Conservation (phyloP, 345 rosid genomes). For the Viola odorata region DNA sequence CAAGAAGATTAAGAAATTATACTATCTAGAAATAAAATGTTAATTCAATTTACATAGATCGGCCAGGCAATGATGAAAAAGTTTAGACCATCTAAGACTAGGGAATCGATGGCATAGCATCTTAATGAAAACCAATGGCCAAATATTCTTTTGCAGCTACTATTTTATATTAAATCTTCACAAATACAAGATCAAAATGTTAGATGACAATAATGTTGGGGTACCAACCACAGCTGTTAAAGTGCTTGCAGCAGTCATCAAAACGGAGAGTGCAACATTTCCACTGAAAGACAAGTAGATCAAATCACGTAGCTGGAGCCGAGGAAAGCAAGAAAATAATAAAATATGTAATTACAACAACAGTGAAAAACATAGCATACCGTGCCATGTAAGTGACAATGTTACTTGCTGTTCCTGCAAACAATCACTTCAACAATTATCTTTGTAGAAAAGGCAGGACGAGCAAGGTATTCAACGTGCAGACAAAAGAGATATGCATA, state of each 20-base stretch:
- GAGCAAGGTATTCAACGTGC: background rate
- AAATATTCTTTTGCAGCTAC: too few relatives aligned
- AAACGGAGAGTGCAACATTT: constrained; percentile 82
- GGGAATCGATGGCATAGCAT: too few relatives aligned
- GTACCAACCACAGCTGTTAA: constrained; percentile 76
- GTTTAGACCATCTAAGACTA: too few relatives aligned
- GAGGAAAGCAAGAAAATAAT: background rate
- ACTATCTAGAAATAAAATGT: too few relatives aligned
- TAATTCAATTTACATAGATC: too few relatives aligned
- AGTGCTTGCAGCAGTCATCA: constrained; percentile 94
- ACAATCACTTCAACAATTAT: constrained; percentile 11
- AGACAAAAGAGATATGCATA: constrained; percentile 21
- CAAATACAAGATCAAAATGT: too few relatives aligned
- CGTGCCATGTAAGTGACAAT: constrained; percentile 81
- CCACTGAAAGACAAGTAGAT: constrained; percentile 46
- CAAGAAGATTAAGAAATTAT: background rate
- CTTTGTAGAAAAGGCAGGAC: constrained; percentile 4
- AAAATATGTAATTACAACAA: constrained; percentile 7
- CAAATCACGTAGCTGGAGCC: constrained; percentile 16
- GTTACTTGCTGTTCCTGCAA: constrained; percentile 90
- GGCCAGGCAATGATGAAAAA: too few relatives aligned
- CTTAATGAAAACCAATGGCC: too few relatives aligned
- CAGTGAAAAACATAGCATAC: constrained; percentile 24
- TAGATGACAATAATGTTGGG: too few relatives aligned
- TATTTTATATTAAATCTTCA: too few relatives aligned